Percentiles rank a stretch among this genome's conserved stretches.
These are phyloP conservation scores for Penicillium nucicola DNA, from an alignment of 495 filamentous ascomycete genomes.

Conservation along the genomic window DNA sequence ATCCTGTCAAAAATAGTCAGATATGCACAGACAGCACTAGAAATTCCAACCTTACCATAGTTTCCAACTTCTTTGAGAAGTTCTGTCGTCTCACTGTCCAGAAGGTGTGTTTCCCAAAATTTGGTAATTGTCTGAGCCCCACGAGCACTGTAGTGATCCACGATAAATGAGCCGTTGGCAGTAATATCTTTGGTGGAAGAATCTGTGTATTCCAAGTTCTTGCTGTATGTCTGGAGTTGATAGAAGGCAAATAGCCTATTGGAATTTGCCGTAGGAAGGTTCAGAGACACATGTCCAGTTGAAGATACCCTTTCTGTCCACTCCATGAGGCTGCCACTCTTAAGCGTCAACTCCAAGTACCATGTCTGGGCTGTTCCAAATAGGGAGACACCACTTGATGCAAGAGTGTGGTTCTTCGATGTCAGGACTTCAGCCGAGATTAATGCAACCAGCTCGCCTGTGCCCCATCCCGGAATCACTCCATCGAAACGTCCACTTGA, in stretches of 20 bases:
- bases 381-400: neutral
- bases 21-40: neutral
- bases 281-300: constrained; percentile 12
- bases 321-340: constrained; percentile 13
- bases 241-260: constrained; percentile 38
- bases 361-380: constrained; percentile 4
- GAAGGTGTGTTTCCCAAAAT: constrained; percentile 46
- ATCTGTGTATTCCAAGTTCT: constrained; percentile 21
- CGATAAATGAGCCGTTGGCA: constrained; percentile 46
- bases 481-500: constrained; percentile 27
- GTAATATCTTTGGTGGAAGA: constrained; percentile 21
- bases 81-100: constrained; percentile 27
- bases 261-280: constrained; percentile 1
- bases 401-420: constrained; percentile 10
- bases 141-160: constrained; percentile 45
- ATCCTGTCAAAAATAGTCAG: constrained; percentile 23
- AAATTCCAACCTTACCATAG: constrained; percentile 31
- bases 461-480: constrained; percentile 36
- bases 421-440: constrained; percentile 27
- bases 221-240: constrained; percentile 24
- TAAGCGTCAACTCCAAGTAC: constrained; percentile 11
- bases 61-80: constrained; percentile 36
- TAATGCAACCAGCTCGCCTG: constrained; percentile 29
- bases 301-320: constrained; percentile 11
- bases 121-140: constrained; percentile 41